phyloP scores from a whole-genome alignment of 2,329 filamentous ascomycete genomes.

The Penicillium sp. region DNA sequence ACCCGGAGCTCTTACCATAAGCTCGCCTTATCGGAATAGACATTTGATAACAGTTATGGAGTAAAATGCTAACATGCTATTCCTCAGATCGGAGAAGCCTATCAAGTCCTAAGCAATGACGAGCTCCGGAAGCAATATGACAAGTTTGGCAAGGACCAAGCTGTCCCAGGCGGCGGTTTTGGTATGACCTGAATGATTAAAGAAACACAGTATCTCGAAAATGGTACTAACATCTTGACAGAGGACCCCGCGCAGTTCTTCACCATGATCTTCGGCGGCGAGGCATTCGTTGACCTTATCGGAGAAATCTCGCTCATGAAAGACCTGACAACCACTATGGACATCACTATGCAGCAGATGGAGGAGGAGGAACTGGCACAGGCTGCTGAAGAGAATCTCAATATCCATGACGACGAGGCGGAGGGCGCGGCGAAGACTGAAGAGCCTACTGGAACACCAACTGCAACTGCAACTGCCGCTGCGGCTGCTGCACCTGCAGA shows the following conservation, averaged over 20 bases:
- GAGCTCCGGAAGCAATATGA: slow-evolving; percentile 90
- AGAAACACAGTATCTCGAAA: slow-evolving; percentile 1
- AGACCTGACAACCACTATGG: slow-evolving; percentile 96
- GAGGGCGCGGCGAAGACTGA: slow-evolving; percentile 25
- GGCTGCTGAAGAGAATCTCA: slow-evolving; percentile 46
- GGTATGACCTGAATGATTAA: slow-evolving; percentile 44
- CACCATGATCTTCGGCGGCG: slow-evolving; percentile 94
- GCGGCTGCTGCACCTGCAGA: slow-evolving; percentile 28
- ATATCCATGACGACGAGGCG: slow-evolving; percentile 44
- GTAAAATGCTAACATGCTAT: not conserved
- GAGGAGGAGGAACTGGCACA: slow-evolving; percentile 64
- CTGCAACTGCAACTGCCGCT: slow-evolving; percentile 16
- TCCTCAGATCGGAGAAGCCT: slow-evolving; percentile 62
- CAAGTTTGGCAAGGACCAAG: slow-evolving; percentile 93
- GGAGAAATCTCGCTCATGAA: slow-evolving; percentile 99
- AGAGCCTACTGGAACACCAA: not conserved
- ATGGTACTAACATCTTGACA: slow-evolving; percentile 23
- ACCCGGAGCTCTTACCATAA: not conserved
- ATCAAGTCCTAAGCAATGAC: slow-evolving; percentile 76
- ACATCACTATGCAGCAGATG: slow-evolving; percentile 82
- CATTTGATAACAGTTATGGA: not conserved
- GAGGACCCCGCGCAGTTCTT: slow-evolving; percentile 97
- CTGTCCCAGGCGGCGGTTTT: slow-evolving; percentile 86
- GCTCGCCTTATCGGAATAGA: not conserved
- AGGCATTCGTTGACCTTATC: slow-evolving; percentile 93